Percentiles rank a stretch among this genome's conserved stretches.
Evolutionary conservation across 129 eudicot species (phyloP).

Genomic region (Chrysanthemum makinoi): DNA sequence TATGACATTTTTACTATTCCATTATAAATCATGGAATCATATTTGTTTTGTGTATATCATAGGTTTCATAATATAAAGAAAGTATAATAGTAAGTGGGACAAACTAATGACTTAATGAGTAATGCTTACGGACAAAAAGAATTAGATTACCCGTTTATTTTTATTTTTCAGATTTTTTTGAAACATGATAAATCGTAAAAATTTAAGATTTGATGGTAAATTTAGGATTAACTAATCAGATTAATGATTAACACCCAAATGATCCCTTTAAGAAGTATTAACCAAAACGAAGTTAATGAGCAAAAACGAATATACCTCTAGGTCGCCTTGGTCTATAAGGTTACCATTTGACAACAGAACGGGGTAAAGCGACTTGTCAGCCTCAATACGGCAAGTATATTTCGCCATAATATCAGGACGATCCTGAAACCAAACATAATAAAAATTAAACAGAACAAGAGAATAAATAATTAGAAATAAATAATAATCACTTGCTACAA

Average conservation of each 20-base stretch:
- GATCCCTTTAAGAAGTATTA: too few relatives aligned
- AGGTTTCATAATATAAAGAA: not conserved
- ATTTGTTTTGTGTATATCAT: not conserved
- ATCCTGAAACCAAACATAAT: slow-evolving; percentile 45
- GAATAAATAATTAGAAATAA: not conserved
- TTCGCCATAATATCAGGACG: slow-evolving; percentile 98
- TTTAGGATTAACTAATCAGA: not conserved
- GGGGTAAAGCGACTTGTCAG: slow-evolving; percentile 81
- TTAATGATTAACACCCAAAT: too few relatives aligned
- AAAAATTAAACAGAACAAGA: slow-evolving; percentile 8
- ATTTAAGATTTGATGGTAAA: not conserved
- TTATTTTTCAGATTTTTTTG: not conserved
- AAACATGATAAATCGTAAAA: not conserved
- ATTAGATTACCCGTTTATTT: not conserved
- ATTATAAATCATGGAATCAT: not conserved
- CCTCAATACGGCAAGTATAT: slow-evolving; percentile 94
- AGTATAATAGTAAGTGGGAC: not conserved
- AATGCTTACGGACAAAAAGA: not conserved
- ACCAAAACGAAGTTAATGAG: too few relatives aligned
- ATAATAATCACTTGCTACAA: not conserved
- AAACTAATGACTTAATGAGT: not conserved
- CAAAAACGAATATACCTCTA: slow-evolving; percentile 51
- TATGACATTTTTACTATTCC: not conserved
- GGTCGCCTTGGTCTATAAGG: slow-evolving; percentile 83
- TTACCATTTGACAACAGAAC: slow-evolving; percentile 88